These are phyloP conservation scores for Metschnikowia koreensis DNA, from an alignment of 805 yeast genomes.

Conservation along the genomic window DNA sequence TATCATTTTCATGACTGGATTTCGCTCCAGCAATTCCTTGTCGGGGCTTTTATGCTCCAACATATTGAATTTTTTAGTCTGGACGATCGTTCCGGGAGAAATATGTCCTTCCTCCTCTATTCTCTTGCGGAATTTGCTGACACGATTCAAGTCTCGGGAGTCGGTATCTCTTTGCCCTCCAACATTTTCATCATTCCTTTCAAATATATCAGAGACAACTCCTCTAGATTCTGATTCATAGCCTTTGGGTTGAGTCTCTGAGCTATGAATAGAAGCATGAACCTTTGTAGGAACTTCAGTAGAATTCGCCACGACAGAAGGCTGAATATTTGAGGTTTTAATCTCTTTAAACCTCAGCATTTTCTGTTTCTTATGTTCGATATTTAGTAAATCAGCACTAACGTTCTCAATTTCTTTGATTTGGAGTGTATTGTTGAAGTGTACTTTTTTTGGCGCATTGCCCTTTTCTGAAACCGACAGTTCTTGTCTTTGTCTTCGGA, in stretches of 20 bases:
- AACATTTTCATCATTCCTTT: not conserved
- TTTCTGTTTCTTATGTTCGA: constrained; percentile 20
- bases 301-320: not conserved
- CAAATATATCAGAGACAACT: constrained; percentile 2
- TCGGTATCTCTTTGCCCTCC: not conserved
- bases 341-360: constrained; percentile 21
- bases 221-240: not conserved
- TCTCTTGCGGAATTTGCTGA: not conserved
- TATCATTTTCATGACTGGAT: not conserved
- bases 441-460: constrained; percentile 34
- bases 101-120: not conserved
- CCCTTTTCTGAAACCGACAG: not conserved
- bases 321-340: constrained; percentile 7
- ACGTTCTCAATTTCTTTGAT: constrained; percentile 61
- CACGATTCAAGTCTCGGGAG: not conserved
- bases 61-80: not conserved
- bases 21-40: not conserved
- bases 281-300: not conserved
- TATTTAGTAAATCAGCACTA: constrained; percentile 44
- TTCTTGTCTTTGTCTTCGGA: constrained; percentile 17
- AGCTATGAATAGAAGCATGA: no score
- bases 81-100: not conserved
- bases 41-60: not conserved
- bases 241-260: no score
- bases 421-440: constrained; percentile 51